Percentiles rank a stretch among this genome's conserved stretches.
Conservation (phyloP, 1,284 basidiomycete genomes). For the Pseudozyma pruni region DNA sequence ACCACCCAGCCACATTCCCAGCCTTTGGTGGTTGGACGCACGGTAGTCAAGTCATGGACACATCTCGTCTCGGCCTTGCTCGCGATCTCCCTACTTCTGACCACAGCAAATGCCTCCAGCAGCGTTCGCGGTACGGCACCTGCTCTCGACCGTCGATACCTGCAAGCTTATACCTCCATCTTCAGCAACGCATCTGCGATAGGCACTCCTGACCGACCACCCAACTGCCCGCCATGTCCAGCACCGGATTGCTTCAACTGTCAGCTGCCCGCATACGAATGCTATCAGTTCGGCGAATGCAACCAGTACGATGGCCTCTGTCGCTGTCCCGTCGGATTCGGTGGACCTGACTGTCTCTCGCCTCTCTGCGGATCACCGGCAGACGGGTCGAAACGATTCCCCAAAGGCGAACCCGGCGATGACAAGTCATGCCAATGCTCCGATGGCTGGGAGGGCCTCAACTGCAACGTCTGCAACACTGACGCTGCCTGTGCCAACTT, state of each 20-base stretch:
- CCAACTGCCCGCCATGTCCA: slow-evolving; percentile 51
- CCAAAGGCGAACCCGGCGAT: slow-evolving; percentile 67
- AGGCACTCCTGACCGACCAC: slow-evolving; percentile 15
- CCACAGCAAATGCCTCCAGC: slow-evolving; percentile 3
- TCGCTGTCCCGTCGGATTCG: slow-evolving; percentile 88
- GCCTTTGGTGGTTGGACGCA: neutral
- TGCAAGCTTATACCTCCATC: slow-evolving; percentile 31
- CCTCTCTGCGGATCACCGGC: slow-evolving; percentile 83
- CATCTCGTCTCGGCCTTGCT: neutral
- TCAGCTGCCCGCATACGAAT: slow-evolving; percentile 54
- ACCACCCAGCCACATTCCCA: neutral
- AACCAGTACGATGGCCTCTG: slow-evolving; percentile 89
- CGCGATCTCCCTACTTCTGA: neutral
- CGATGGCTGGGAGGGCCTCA: slow-evolving; percentile 93
- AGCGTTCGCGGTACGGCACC: slow-evolving; percentile 25
- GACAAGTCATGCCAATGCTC: slow-evolving; percentile 80
- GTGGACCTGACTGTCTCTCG: slow-evolving; percentile 86
- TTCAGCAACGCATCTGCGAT: slow-evolving; percentile 17
- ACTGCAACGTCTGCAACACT: slow-evolving; percentile 72
- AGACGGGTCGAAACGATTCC: slow-evolving; percentile 81
- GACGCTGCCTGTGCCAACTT: slow-evolving; percentile 48
- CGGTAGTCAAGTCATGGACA: neutral
- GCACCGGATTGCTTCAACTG: slow-evolving; percentile 61
- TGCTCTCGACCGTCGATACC: slow-evolving; percentile 14
- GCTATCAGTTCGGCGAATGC: slow-evolving; percentile 77